Evolutionary conservation across 1,284 basidiomycete genomes (phyloP), one percentile per base, ranked within the genome.

Genomic region (Termitomyces sp.): DNA sequence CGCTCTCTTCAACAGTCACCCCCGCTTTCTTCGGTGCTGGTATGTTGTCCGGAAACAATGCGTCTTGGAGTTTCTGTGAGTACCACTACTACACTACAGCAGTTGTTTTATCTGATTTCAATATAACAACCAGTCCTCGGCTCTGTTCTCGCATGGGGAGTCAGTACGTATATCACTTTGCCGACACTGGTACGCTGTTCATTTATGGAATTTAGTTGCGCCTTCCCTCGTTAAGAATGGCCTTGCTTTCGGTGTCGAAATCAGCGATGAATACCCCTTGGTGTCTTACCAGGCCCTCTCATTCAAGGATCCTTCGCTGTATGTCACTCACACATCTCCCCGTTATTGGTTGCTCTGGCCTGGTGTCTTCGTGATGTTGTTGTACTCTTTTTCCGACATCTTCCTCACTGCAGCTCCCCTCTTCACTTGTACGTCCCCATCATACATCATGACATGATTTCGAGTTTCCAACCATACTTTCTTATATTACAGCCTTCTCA

Each of bases 321-420:
- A 74, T 57, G 56, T 74, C 52, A 68, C 68, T 21, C 52, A 56
- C 0, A 80, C 83, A 2, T 84, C 81, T 1, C 83, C 83, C 11
- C 76, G 83, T 33, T 86, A 86, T 70, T 85, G 83, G 83, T 71
- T 84, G 30, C 70, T 87, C 37, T 87, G 84, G 83, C 82, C 83
- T 34, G 84, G 84, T 61, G 80, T 86, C 34, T 61, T 77, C 46
- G 75, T 79, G 63, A 75, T 78, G 71, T 68, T 77, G 58, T 56
- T 78, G 47, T 77, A 77, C 64, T 77, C 76, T 50, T 76, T 78
- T 59, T 67, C 74, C n/a, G 74, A 78, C 46, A 71, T 77, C 31
- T 52, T 68, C n/a, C 60, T 75, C 49, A 72, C 65, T 56, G 60
- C 72, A 53, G 55, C 61, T 1, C 72, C 72, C 21, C 50, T 70